Conservation (phyloP, 2,329 filamentous ascomycete genomes). For the Davidsoniella eucalypti region DNA sequence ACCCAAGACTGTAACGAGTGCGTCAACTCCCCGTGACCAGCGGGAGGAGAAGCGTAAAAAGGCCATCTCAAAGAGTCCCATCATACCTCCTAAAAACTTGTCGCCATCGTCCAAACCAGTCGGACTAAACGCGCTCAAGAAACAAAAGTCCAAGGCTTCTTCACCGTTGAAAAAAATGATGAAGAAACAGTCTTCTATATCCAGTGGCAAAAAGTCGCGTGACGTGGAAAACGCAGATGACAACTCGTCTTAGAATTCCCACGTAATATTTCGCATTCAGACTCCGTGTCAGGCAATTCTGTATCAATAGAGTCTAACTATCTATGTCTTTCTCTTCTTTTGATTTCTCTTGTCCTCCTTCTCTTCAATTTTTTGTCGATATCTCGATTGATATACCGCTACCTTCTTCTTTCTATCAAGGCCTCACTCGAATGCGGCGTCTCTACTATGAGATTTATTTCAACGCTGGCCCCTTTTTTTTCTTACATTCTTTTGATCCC, state of each 20-base stretch:
- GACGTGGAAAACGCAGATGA: conserved; percentile 40
- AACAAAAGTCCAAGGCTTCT: conserved; percentile 22
- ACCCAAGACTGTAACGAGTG: neutral
- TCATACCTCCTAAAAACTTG: conserved; percentile 20
- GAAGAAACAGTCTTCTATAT: conserved; percentile 19
- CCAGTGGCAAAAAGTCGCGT: conserved; percentile 23
- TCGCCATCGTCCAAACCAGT: conserved; percentile 19
- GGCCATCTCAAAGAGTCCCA: conserved; percentile 19
- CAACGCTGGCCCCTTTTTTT: conserved; percentile 2
- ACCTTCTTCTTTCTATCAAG: too few relatives aligned
- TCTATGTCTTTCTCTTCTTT: neutral
- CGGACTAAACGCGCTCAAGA: conserved; percentile 20
- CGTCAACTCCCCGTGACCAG: conserved; percentile 19
- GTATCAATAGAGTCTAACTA: neutral
- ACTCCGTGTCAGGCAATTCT: too few relatives aligned
- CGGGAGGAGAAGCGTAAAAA: conserved; percentile 19
- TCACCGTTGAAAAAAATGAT: conserved; percentile 16
- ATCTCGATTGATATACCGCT: neutral
- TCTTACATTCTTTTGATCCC: conserved; percentile 7
- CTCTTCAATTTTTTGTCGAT: conserved; percentile 14
- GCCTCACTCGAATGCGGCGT: too few relatives aligned
- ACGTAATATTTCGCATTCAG: too few relatives aligned
- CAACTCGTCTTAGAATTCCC: conserved; percentile 26
- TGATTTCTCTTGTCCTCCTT: neutral
- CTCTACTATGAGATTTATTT: too few relatives aligned